Base-by-base conservation (phyloP, 495 filamentous ascomycete species). In the Lasiosphaeria hispida region DNA sequence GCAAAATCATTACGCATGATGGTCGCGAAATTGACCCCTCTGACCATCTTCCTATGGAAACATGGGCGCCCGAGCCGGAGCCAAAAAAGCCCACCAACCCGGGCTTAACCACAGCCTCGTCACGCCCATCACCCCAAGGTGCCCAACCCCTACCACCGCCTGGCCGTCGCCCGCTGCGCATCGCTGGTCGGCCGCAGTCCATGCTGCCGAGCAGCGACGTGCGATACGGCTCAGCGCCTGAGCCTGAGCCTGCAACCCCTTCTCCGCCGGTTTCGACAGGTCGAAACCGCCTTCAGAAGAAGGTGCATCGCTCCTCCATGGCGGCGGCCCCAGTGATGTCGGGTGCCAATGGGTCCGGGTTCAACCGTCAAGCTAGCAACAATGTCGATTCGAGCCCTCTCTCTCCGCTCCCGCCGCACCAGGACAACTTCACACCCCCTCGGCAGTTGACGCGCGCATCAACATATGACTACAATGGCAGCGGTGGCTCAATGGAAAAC, bases 41-140 rank as follows among this genome's bases (percentile, higher is more conserved):
- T 2, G 94, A 98, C 70, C 91, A 97, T 67, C 83, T 98, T 0
- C 94, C 93, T 0, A 83, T 90, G 44, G 87, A 92, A 38, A 90
- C 86, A 4, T 97, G 92, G 89, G 94, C 94, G 0, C 94, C 94
- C 0, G 92, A 97, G 68, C 93, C 93, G 0, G 93, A 97, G 63
- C 78, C 80, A 19, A 94, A 91, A 70, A 81, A 78, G 38, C 66
- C 77, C 48, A 83, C 81, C 33, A 77, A 83, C 6, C 67, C 73
- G 17, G 37, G 70, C 64, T 42, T 75, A 14, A 66, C 75, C 38
- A 82, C 83, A 23, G 75, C 83, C 7, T 70, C 77, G 11, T 72
- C 73, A 36, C 72, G 76, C 9, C 75, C 77, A 5, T 56, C 69
- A 1, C 79, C 81, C 6, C 68, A 70, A 17, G 76, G 77, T 5